Percentiles rank a stretch among this genome's conserved stretches.
Conservation (phyloP, 176 grass and related monocot genomes). For the Carex littledalei region DNA sequence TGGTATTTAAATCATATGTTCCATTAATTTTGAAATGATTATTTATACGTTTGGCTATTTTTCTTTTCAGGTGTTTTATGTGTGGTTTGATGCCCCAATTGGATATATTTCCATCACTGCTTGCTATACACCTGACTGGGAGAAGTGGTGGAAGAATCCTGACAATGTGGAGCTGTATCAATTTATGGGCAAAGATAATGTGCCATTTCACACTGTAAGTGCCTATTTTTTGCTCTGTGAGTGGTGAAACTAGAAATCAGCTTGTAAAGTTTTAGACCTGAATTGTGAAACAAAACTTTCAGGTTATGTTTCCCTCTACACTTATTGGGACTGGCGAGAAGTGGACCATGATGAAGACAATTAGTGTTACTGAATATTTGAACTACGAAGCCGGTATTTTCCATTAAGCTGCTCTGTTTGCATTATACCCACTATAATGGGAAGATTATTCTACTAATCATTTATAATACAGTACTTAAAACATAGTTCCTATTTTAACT, state of each 20-base stretch:
- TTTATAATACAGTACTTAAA: neutral
- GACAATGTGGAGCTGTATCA: conserved; percentile 92
- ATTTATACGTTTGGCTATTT: conserved; percentile 8
- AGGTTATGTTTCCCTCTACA: conserved; percentile 99
- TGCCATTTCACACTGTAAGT: conserved; percentile 97
- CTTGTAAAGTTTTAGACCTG: neutral
- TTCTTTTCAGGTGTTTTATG: conserved; percentile 86
- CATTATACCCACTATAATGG: neutral
- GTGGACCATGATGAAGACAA: conserved; percentile 99
- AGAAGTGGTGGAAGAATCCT: conserved; percentile 99
- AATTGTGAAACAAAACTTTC: conserved; percentile 21
- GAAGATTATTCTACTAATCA: neutral
- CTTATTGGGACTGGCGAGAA: conserved; percentile 85
- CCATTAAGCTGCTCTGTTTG: neutral
- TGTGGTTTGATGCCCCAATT: conserved; percentile 99
- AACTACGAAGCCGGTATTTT: conserved; percentile 89
- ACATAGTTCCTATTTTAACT: neutral
- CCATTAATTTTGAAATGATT: neutral
- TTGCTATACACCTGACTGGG: conserved; percentile 95
- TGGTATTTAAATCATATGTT: neutral
- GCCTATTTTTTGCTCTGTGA: conserved; percentile 3
- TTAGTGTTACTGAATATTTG: conserved; percentile 97
- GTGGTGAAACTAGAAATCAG: neutral
- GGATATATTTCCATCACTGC: conserved; percentile 94
- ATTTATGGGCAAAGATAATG: conserved; percentile 99